Base-by-base conservation (phyloP, 2,329 filamentous ascomycete genomes). In the Blastomyces emzantsi region DNA sequence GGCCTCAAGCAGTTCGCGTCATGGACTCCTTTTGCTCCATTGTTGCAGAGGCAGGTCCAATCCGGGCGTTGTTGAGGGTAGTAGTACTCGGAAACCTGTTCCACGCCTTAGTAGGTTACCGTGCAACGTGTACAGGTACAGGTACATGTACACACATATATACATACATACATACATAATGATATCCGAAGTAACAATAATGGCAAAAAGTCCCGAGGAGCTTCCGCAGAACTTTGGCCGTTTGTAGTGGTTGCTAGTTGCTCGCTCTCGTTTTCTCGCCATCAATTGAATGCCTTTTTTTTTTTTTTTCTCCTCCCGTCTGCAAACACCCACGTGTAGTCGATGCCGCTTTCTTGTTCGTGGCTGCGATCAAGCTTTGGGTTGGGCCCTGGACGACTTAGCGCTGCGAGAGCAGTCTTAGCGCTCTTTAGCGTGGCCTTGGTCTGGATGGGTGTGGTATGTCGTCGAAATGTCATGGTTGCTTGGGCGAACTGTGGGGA, bases 311-410 rank as follows among this genome's bases (percentile, higher is more conserved):
- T 3, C 25, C 30, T n/a, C 17, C n/a, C 25, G 41, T 6, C 33
- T 33, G 33, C 33, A 33, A n/a, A 22, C 45, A 51, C 58, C 33
- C 41, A 60, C 58, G 58, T 60, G 58, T n/a, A 41, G 58, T 22
- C 25, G 41, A 49, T 60, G 58, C 58, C 15, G 41, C 30, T 49
- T 49, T 60, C 15, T 51, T 60, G 58, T 60, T 60, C 58, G 58
- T 22, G 19, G 45, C 19, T 49, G 8, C 36, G 39, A n/a, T 36
- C 19, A 11, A 28, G 25, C 22, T 28, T 52, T 49, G 43, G 3
- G 47, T 41, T n/a, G 56, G 36, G 19, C 28, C 52, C 30, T 55
- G 52, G 19, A 1, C 25, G 9, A 55, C 15, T 33, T 55, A 55
- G 52, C 28, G 3, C 19, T 55, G 30, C 30, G 36, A 36, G 19